phyloP scores from a whole-genome alignment of 2,329 filamentous ascomycete genomes.

The Trichophyton rubrum region DNA sequence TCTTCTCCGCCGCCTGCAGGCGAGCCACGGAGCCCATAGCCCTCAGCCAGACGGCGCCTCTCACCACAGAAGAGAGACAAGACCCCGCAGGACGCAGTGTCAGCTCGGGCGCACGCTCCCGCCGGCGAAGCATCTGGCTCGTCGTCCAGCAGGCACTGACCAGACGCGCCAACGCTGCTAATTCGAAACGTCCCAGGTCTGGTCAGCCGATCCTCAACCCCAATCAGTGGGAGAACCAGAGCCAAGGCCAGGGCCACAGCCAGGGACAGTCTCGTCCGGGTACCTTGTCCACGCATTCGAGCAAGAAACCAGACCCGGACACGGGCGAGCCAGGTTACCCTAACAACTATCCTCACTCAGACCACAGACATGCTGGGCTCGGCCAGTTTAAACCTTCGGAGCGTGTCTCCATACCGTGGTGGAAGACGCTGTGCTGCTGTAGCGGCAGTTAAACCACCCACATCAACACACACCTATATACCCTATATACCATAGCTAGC shows the following conservation, averaged over 20 bases:
- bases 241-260: neutral
- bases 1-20: neutral
- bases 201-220: neutral
- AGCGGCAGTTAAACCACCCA: neutral
- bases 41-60: constrained; percentile 14
- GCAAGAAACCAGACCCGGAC: neutral
- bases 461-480: too few species aligned
- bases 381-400: neutral
- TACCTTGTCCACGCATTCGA: neutral
- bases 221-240: neutral
- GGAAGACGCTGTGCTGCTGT: neutral
- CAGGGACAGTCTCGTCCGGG: neutral
- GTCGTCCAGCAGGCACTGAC: constrained; percentile 10
- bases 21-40: constrained; percentile 5
- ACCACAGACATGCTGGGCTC: neutral
- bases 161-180: neutral
- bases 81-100: neutral
- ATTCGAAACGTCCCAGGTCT: neutral
- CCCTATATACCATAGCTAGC: neutral
- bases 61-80: constrained; percentile 12
- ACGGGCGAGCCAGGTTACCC: neutral
- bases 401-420: neutral
- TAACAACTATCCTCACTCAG: neutral
- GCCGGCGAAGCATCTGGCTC: constrained; percentile 8
- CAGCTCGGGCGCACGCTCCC: neutral